Evolutionary conservation across 257 asterid species (phyloP).

Genomic region (Petrea volubilis): DNA sequence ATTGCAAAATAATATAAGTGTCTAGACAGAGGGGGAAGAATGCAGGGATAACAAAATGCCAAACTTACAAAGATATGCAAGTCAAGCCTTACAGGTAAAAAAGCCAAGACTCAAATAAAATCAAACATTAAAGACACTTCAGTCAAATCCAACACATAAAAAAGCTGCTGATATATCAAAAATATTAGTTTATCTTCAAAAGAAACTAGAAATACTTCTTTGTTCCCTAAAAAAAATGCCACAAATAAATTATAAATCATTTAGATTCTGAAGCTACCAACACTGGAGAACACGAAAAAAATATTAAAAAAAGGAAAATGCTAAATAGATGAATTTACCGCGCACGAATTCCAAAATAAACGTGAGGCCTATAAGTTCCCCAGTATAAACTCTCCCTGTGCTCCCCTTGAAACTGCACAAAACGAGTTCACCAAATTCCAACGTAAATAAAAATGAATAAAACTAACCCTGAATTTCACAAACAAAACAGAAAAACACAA

Average conservation of each 20-base stretch:
- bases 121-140: constrained; percentile 2
- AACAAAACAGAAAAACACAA: not conserved
- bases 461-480: not conserved
- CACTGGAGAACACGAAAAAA: not conserved
- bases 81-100: not conserved
- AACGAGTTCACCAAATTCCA: constrained; percentile 2
- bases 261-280: not conserved
- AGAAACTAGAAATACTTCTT: not conserved
- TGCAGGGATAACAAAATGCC: not conserved
- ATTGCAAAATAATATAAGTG: not conserved
- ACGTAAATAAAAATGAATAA: not conserved
- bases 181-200: not conserved
- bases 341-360: constrained; percentile 91
- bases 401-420: constrained; percentile 83
- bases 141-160: not conserved
- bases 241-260: not conserved
- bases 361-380: constrained; percentile 98
- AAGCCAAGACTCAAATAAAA: not conserved
- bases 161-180: not conserved
- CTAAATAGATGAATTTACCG: constrained; percentile 41
- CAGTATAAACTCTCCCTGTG: constrained; percentile 95
- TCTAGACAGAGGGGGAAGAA: not conserved
- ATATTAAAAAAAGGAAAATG: not conserved
- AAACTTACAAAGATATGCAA: not conserved
- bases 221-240: not conserved